phyloP scores from a whole-genome alignment of 177 flowering plant genomes.

The Telopea speciosissima region DNA sequence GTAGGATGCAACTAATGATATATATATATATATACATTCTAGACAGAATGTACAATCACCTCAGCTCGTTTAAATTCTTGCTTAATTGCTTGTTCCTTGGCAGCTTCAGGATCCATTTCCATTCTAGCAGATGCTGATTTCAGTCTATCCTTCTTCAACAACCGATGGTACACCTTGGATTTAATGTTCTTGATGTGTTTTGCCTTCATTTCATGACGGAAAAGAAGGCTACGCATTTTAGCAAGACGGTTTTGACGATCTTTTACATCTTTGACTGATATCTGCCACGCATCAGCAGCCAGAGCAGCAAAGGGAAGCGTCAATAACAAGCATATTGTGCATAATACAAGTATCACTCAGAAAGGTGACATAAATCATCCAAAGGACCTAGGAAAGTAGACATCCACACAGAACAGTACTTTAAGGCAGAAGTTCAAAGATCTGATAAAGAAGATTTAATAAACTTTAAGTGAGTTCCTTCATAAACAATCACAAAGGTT shows the following conservation, averaged over 20 bases:
- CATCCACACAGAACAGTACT: neutral
- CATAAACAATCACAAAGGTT: neutral
- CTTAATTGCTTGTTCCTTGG: conserved; percentile 71
- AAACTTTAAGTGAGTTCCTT: neutral
- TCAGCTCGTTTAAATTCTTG: conserved; percentile 81
- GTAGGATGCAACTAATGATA: neutral
- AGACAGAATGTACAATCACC: conserved; percentile 31
- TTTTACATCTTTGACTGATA: conserved; percentile 63
- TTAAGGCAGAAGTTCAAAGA: neutral
- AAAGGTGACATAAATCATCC: neutral
- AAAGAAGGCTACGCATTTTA: conserved; percentile 84
- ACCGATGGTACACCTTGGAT: conserved; percentile 74
- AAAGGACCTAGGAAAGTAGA: neutral
- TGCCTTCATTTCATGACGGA: conserved; percentile 75
- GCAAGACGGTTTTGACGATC: conserved; percentile 63
- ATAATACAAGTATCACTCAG: neutral
- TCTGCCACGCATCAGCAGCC: conserved; percentile 29
- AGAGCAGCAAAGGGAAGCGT: neutral
- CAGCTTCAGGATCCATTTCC: conserved; percentile 70
- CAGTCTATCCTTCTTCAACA: conserved; percentile 61
- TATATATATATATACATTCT: no score
- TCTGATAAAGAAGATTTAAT: neutral
- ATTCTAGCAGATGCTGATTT: conserved; percentile 38
- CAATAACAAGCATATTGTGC: neutral
- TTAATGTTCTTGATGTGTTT: conserved; percentile 82